Conservation (phyloP, 1,284 basidiomycete species). For the Mycena sp. region DNA sequence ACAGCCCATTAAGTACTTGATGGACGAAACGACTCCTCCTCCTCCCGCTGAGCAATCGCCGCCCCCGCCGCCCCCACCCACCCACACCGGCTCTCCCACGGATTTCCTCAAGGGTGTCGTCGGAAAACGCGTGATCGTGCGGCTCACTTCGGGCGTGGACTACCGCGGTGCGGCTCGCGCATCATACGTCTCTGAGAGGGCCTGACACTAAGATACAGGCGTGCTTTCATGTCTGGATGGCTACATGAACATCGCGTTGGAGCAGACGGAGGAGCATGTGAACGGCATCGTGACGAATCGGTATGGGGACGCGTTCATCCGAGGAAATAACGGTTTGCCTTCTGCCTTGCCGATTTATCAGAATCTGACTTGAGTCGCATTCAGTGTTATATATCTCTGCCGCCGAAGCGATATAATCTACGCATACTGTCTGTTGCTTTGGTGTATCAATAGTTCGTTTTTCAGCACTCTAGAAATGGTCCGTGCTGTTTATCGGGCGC, state of each 20-base stretch:
- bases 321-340: conserved; percentile 91
- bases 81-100: conserved; percentile 79
- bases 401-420: conserved; percentile 46
- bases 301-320: conserved; percentile 95
- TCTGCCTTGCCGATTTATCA: not conserved
- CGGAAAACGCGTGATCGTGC: conserved; percentile 93
- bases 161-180: conserved; percentile 88
- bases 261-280: conserved; percentile 96
- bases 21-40: conserved; percentile 50
- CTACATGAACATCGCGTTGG: conserved; percentile 98
- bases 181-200: not conserved
- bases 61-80: conserved; percentile 58
- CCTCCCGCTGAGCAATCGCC: conserved; percentile 47
- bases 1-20: not conserved
- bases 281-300: conserved; percentile 87
- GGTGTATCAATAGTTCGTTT: too few relatives aligned
- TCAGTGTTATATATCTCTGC: conserved; percentile 58
- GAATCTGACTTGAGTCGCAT: not conserved
- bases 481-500: too few relatives aligned
- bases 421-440: not conserved
- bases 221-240: conserved; percentile 97
- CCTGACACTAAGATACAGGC: conserved; percentile 57
- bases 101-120: conserved; percentile 95
- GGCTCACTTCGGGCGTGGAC: conserved; percentile 95
- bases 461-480: too few relatives aligned